These are phyloP conservation scores for Ceratocystis alfenasii DNA, from an alignment of 2,329 filamentous ascomycete species.

Conservation along the genomic window DNA sequence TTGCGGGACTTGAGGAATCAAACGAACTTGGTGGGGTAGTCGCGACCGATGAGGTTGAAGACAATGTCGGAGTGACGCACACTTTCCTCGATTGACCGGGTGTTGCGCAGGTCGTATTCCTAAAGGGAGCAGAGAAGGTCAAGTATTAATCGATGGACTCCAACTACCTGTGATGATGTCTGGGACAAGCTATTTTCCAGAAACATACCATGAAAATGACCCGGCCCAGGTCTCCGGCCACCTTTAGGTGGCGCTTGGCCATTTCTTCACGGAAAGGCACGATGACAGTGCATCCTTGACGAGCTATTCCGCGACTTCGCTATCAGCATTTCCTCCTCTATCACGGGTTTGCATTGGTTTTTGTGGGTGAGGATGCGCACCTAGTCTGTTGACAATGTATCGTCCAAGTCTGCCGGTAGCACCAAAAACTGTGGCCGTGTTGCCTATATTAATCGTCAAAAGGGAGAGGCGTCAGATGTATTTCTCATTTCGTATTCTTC, in stretches of 20 bases:
- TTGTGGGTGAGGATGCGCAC: conserved; percentile 32
- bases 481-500: background rate
- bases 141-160: background rate
- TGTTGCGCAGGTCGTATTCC: conserved; percentile 95
- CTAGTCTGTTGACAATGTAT: conserved; percentile 93
- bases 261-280: conserved; percentile 94
- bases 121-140: conserved; percentile 28
- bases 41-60: conserved; percentile 87
- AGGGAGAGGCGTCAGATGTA: background rate
- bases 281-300: conserved; percentile 86
- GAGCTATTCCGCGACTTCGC: conserved; percentile 42
- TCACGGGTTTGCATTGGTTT: conserved; percentile 3
- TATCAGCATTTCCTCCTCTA: conserved; percentile 8
- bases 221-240: conserved; percentile 84
- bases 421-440: conserved; percentile 95
- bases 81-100: conserved; percentile 87
- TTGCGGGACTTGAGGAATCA: background rate
- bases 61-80: conserved; percentile 95
- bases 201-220: conserved; percentile 66
- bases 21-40: conserved; percentile 85
- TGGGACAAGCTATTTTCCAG: background rate
- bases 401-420: conserved; percentile 90
- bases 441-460: conserved; percentile 42
- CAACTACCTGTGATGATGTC: background rate
- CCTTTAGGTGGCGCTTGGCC: conserved; percentile 91